Evolutionary conservation across 1,139 yeast genomes (phyloP), one percentile per base, ranked within the genome.

Genomic region (Nakaseomyces glabratus): DNA sequence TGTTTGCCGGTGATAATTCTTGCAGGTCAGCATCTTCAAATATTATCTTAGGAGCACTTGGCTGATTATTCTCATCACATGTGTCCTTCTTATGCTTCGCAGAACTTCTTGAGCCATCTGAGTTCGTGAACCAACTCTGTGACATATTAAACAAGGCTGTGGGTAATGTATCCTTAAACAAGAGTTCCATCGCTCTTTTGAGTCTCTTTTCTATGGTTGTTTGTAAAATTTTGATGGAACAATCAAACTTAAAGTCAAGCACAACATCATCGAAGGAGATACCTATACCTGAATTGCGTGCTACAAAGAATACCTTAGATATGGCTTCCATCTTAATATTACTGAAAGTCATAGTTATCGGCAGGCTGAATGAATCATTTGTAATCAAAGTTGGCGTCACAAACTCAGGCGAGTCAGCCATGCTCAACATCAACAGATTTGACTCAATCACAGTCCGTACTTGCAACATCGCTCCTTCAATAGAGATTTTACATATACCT

Each of bases 1-100:
- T 71, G 50, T 82, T 82, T 2, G 79, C 71, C 0, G 86, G 75
- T 12, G 82, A 74, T 32, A 80, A 62, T 37, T 70, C 71, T 15
- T 47, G 52, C 16, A 51, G 35, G 34, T 55, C 59, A 2, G 40
- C 36, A 15, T 49, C 56, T 24, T 51, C 58, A 16, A 22, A 31
- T 10, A 31, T 15, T 5, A 21, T 21, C 24, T 15, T 31, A 13
- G 8, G 25, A 8, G 16, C 37, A n/a, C n/a, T n/a, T n/a, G n/a
- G 21, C 11, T 19, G 32, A 15, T 14, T n/a, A 26, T 4, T n/a
- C 14, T 26, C 24, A 6, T 9, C 6, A 9, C 11, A 12, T 11
- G 5, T 22, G 9, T 6, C 24, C 6, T 22, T 24, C 10, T 10
- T 15, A 10, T 22, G 20, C 13, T 11, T 15, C 14, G 28, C n/a